Evolutionary conservation across 306 rosid species (phyloP).

Genomic region (Vigna radiata): DNA sequence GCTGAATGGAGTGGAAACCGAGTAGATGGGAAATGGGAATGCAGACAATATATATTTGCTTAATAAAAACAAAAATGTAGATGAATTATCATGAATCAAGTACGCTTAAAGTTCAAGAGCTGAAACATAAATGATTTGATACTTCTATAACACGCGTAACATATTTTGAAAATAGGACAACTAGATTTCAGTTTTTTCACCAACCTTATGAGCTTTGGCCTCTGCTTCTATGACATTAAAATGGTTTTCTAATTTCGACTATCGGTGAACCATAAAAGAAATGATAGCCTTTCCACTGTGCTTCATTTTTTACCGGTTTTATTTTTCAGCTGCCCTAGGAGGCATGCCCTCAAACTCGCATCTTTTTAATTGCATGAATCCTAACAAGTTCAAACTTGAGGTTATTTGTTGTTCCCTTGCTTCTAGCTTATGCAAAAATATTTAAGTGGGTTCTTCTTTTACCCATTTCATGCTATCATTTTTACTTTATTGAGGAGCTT

Average conservation of each 20-base stretch:
- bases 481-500: slow-evolving; percentile 28
- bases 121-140: not conserved
- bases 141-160: not conserved
- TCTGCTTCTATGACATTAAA: not conserved
- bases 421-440: slow-evolving; percentile 36
- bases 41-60: not conserved
- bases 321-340: not conserved
- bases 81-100: not conserved
- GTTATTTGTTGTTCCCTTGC: not conserved
- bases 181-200: slow-evolving; percentile 1
- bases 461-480: not conserved
- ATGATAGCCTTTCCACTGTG: not conserved
- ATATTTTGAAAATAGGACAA: slow-evolving; percentile 6
- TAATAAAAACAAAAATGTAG: slow-evolving; percentile 25
- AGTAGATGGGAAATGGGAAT: slow-evolving; percentile 4
- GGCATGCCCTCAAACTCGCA: not conserved
- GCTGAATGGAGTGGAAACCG: not conserved
- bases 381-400: slow-evolving; percentile 2
- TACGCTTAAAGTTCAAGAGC: not conserved
- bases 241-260: not conserved
- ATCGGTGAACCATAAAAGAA: not conserved
- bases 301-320: not conserved
- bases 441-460: not conserved
- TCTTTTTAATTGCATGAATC: slow-evolving; percentile 4
- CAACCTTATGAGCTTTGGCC: not conserved